Base-by-base conservation (phyloP, 208 protist species). In the Spongospora subterranea region DNA sequence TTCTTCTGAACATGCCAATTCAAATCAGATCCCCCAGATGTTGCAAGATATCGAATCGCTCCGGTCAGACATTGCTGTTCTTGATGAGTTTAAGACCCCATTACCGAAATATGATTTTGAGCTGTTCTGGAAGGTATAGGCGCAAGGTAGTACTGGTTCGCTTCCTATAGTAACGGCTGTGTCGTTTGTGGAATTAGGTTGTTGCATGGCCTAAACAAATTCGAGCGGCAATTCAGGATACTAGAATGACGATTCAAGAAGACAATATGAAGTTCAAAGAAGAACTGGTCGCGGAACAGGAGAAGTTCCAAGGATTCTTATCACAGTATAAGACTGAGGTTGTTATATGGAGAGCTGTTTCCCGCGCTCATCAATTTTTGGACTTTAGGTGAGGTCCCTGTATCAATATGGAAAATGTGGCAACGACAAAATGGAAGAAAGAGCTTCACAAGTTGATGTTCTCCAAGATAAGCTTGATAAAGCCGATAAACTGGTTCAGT, bases 391-490 rank as follows among this genome's bases (percentile, higher is more conserved):
- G 6, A 82, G 35, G 71, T 20, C 35, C 71, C 6, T 82, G 17
- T 82, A 82, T 82, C 17, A 82, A 82, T 82, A 82, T 35, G 71
- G 71, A 6, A 35, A 35, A 35, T 82, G 71, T n/a, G 13, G 35
- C 40, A 35, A 35, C 71, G 71, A 82, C n/a, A 82, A 82, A n/a
- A 82, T 82, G 71, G 71, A 82, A 35, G 71, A 82, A 43, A 6
- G 71, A 35, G 71, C 71, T 45, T 82, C 71, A 6, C 71, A 82
- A 82, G 71, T 82, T 82, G 71, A 82, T 43, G n/a, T 35, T n/a
- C 40, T 82, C 17, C 71, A 82, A n/a, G 71, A 82, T 43, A 82
- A 82, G n/a, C 71, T 82, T 6, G 71, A 82, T 82, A 82, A 82
- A 20, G 71, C 71, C 6, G 71, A 82, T n/a, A 82, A 82, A 82